These are phyloP conservation scores for Globisporangium irregulare DNA, from an alignment of 352 stramenopile species.

Conservation along the genomic window DNA sequence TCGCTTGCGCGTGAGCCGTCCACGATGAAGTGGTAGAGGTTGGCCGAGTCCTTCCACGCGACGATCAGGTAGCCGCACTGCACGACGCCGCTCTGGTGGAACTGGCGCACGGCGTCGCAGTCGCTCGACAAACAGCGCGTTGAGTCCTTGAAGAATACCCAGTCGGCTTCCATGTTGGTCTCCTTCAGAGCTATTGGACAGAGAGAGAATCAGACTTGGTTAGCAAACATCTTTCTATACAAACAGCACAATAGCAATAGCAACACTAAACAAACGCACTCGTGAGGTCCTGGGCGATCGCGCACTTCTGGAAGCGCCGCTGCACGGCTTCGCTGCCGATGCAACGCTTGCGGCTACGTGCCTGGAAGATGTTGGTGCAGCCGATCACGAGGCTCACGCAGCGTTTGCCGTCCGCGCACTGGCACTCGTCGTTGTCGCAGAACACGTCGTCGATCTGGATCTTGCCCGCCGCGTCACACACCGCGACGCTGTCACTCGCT, in stretches of 20 bases:
- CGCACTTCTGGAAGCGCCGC: conserved; percentile 52
- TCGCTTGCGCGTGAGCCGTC: conserved; percentile 64
- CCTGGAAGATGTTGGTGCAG: conserved; percentile 69
- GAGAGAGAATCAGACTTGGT: background rate
- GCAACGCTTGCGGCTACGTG: conserved; percentile 65
- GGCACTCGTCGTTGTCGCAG: conserved; percentile 58
- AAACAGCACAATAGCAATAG: no score
- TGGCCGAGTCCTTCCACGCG: conserved; percentile 53
- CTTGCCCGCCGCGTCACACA: conserved; percentile 50
- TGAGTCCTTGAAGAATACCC: conserved; percentile 67
- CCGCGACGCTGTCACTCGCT: conserved; percentile 25
- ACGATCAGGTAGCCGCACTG: conserved; percentile 65
- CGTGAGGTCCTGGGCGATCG: conserved; percentile 42
- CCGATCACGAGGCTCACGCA: conserved; percentile 70
- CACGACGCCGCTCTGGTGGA: conserved; percentile 61
- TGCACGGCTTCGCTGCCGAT: conserved; percentile 44
- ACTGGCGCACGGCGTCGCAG: conserved; percentile 53
- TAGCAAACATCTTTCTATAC: background rate
- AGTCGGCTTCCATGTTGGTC: conserved; percentile 59
- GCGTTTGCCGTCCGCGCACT: conserved; percentile 40
- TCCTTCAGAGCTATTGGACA: conserved; percentile 27
- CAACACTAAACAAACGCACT: conserved; percentile 23
- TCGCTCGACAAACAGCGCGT: conserved; percentile 52
- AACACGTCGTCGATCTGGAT: conserved; percentile 86
- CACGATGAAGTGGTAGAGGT: conserved; percentile 66